Conservation (phyloP, 2,329 filamentous ascomycete species). For the Intubia oerlemansii region DNA sequence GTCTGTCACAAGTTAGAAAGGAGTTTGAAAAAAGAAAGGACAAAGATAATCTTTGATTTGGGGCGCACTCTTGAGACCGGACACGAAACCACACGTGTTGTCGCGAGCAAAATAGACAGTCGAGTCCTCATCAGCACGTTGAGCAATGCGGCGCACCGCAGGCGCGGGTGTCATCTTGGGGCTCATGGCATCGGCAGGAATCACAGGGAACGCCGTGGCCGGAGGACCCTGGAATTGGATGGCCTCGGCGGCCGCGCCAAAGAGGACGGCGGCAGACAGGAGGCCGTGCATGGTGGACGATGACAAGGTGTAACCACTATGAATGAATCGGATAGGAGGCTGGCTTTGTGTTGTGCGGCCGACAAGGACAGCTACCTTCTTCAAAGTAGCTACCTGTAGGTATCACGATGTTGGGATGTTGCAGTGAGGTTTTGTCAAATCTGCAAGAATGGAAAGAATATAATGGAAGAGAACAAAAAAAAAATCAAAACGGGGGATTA, state of each 20-base stretch:
- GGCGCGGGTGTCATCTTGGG: no score
- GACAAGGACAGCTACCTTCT: no score
- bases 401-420: no score
- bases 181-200: no score
- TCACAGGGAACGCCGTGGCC: conserved; percentile 1
- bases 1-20: no score
- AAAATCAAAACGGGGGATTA: no score
- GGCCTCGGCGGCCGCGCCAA: conserved; percentile 4
- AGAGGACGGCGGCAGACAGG: conserved; percentile 2
- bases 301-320: not conserved
- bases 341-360: no score
- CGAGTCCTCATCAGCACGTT: not conserved
- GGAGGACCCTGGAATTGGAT: conserved; percentile 1
- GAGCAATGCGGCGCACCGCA: no score
- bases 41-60: no score
- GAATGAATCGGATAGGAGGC: not conserved
- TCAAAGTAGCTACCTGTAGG: no score
- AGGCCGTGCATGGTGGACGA: not conserved
- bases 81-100: conserved; percentile 8
- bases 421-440: not conserved
- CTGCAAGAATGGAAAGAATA: not conserved
- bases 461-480: not conserved
- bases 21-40: no score
- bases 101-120: conserved; percentile 7
- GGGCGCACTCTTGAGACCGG: conserved; percentile 1